These are phyloP conservation scores for Alternaria tenuissima DNA, from an alignment of 2,329 filamentous ascomycete species.

Conservation along the genomic window DNA sequence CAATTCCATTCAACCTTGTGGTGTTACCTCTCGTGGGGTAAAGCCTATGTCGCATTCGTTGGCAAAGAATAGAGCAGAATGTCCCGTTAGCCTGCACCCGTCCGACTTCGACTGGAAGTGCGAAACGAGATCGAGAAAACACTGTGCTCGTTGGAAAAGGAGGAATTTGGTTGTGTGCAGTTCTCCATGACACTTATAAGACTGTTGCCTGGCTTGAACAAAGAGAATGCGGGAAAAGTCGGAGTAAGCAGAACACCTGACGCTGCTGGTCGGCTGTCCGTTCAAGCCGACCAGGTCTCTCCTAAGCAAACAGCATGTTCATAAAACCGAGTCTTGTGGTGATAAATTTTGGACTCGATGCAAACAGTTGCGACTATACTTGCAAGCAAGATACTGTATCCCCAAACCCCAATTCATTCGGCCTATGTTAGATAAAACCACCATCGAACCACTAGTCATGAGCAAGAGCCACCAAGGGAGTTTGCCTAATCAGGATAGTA, in stretches of 20 bases:
- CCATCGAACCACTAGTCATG: background rate
- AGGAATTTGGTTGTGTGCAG: background rate
- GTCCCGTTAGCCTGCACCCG: background rate
- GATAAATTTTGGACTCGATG: fast-evolving
- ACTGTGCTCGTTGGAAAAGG: background rate
- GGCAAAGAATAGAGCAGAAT: background rate
- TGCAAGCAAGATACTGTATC: background rate
- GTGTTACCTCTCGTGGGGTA: fast-evolving
- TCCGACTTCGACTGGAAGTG: no score
- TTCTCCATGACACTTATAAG: background rate
- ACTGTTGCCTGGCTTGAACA: constrained; percentile 2
- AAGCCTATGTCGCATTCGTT: background rate
- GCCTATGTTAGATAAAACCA: background rate
- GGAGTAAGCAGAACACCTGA: background rate
- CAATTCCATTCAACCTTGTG: fast-evolving
- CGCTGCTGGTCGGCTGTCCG: constrained; percentile 3
- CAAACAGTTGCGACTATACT: background rate
- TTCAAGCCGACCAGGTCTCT: background rate
- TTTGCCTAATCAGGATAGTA: background rate
- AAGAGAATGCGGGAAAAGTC: background rate
- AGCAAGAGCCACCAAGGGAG: background rate
- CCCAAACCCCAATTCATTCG: background rate
- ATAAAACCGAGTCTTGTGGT: background rate
- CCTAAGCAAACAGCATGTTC: background rate
- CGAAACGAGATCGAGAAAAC: background rate